Percentiles rank a stretch among this genome's conserved stretches.
These are phyloP conservation scores for Pythium dissotocum DNA, from an alignment of 352 stramenopile species.

Conservation along the genomic window DNA sequence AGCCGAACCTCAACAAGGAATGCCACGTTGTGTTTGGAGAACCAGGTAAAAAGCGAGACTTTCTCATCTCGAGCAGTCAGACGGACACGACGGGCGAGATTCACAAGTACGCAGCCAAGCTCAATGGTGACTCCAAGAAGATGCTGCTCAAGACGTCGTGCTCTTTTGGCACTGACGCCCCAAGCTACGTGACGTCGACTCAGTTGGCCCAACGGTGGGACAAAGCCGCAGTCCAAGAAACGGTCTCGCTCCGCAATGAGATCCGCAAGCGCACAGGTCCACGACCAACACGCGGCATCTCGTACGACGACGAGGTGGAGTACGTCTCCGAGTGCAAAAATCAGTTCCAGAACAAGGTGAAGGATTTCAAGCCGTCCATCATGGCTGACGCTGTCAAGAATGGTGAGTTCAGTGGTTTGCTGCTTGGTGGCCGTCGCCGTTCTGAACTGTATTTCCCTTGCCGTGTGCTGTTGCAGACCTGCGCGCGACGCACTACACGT, in stretches of 20 bases:
- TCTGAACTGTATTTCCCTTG: neutral
- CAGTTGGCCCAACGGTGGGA: slow-evolving; percentile 71
- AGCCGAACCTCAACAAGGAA: slow-evolving; percentile 48
- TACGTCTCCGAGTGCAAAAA: slow-evolving; percentile 80
- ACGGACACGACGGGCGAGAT: slow-evolving; percentile 63
- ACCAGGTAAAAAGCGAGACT: slow-evolving; percentile 57
- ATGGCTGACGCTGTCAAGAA: slow-evolving; percentile 81
- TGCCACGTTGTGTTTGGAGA: slow-evolving; percentile 71
- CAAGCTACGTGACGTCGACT: slow-evolving; percentile 61
- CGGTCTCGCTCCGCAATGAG: slow-evolving; percentile 62
- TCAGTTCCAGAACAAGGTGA: slow-evolving; percentile 71
- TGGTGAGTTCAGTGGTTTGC: slow-evolving; percentile 32
- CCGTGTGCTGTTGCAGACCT: slow-evolving; percentile 44
- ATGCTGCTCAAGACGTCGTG: slow-evolving; percentile 64
- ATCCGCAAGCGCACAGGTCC: slow-evolving; percentile 63
- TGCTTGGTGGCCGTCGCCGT: neutral
- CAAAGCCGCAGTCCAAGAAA: slow-evolving; percentile 54
- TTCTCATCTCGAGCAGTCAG: slow-evolving; percentile 52
- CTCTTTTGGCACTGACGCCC: slow-evolving; percentile 52
- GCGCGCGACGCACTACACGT: slow-evolving; percentile 68
- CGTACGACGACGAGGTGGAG: slow-evolving; percentile 76
- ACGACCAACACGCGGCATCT: slow-evolving; percentile 56
- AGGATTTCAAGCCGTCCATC: slow-evolving; percentile 66
- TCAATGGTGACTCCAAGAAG: slow-evolving; percentile 50
- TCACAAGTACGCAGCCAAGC: slow-evolving; percentile 57